phyloP scores from a whole-genome alignment of 345 rosid genomes.

The Hibiscus tridactylites region DNA sequence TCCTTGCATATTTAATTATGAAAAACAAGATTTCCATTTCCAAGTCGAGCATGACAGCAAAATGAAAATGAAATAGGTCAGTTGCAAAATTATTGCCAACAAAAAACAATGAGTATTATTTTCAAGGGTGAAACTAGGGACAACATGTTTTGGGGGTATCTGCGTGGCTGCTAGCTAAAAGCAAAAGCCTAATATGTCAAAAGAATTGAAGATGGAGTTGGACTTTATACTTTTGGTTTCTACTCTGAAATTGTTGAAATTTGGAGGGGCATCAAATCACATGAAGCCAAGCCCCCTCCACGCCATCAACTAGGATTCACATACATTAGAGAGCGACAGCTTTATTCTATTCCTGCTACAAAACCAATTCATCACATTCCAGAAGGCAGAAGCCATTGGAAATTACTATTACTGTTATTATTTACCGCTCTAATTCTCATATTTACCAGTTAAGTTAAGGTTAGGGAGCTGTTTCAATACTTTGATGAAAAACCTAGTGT shows the following conservation, averaged over 20 bases:
- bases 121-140: neutral
- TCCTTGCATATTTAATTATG: no score
- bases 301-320: neutral
- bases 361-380: neutral
- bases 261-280: neutral
- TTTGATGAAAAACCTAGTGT: no score
- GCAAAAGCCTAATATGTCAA: slow-evolving; percentile 3
- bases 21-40: no score
- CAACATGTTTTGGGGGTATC: slow-evolving; percentile 6
- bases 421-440: no score
- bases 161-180: neutral
- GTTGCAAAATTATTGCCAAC: no score
- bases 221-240: slow-evolving; percentile 2
- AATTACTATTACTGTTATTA: no score
- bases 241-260: neutral
- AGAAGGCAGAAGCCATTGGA: neutral
- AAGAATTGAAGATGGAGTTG: neutral
- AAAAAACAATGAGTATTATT: no score
- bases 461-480: no score
- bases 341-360: no score
- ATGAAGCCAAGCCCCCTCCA: neutral
- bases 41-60: no score
- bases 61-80: no score
- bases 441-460: no score
- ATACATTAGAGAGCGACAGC: neutral